Evolutionary conservation across 768 basidiomycete genomes (phyloP), one percentile per base, ranked within the genome.

Genomic region (Termitomyces sp.): DNA sequence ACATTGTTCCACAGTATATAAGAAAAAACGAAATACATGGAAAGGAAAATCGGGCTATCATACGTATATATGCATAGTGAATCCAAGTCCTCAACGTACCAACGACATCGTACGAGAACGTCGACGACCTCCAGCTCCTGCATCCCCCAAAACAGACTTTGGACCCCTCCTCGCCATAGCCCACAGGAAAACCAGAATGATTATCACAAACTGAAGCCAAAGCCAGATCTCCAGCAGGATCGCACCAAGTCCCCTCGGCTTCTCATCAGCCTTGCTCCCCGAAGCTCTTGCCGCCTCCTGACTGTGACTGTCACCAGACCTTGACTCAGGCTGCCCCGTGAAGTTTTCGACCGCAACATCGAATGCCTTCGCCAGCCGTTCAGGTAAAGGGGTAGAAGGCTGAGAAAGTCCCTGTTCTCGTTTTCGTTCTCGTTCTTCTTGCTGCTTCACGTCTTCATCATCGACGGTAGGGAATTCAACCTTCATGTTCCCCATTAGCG

Each of bases 121-220:
- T 58, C 68, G 62, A 53, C 60, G 60, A 32, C 72, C 51, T 19
- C 47, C 50, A 19, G 21, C 28, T 53, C 41, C 69, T 47, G 68
- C 73, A 55, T 83, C 79, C 37, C 73, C 74, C 56, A 91, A 62
- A 30, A 92, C 81, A 52, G 79, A 78, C 72, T 84, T 85, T 6
- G 90, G 90, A 3, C 91, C 90, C 19, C 82, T 77, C 69, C 76
- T 83, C 56, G 89, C 88, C 85, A 91, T 88, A 34, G 88, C 82
- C 79, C 83, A 91, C 53, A 94, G 67, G 68, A 93, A 93, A 52
- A 91, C 84, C 41, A 85, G 54, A 32, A 92, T 77, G 60, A 94
- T 83, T 58, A 91, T 76, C 8, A 68, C 74, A 65, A 93, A 91
- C 69, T 94, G 91, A 57, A 91, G 67, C 89, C 90, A 91, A 60